A percentile compares a stretch with the other conserved stretches of the same genome.
Evolutionary conservation across 2,329 filamentous ascomycete genomes (phyloP).

Genomic region (Hypoxylon sp.): DNA sequence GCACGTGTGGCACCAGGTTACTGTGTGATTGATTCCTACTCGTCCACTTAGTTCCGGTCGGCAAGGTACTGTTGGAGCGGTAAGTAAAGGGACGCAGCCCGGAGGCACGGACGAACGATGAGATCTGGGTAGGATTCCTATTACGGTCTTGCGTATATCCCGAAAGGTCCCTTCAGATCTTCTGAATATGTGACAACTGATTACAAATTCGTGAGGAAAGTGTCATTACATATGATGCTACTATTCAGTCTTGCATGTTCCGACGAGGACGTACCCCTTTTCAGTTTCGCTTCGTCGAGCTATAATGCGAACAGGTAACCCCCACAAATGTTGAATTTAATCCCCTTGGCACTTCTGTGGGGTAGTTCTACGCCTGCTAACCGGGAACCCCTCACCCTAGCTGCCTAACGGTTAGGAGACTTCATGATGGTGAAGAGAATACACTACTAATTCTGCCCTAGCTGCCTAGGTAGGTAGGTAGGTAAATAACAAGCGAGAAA

Average conservation of each 20-base stretch:
- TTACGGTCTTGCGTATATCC: constrained; percentile 3
- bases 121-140: constrained; percentile 25
- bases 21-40: constrained; percentile 25
- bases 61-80: constrained; percentile 8
- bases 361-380: constrained; percentile 25
- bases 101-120: constrained; percentile 14
- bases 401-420: constrained; percentile 6
- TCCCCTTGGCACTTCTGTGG: constrained; percentile 37
- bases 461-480: background rate
- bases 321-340: constrained; percentile 28
- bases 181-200: background rate
- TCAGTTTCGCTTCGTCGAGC: constrained; percentile 8
- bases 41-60: constrained; percentile 2
- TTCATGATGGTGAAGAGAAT: constrained; percentile 11
- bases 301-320: constrained; percentile 22
- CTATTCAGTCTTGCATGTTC: background rate
- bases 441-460: background rate
- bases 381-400: constrained; percentile 15
- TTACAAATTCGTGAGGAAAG: background rate
- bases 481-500: constrained; percentile 1
- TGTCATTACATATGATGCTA: constrained; percentile 4
- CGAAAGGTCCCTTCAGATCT: constrained; percentile 2
- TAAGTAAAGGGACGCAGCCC: constrained; percentile 14
- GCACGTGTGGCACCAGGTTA: constrained; percentile 35
- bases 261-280: constrained; percentile 8